phyloP scores from a whole-genome alignment of 352 stramenopile species.

The Globisporangium apiculatum region DNA sequence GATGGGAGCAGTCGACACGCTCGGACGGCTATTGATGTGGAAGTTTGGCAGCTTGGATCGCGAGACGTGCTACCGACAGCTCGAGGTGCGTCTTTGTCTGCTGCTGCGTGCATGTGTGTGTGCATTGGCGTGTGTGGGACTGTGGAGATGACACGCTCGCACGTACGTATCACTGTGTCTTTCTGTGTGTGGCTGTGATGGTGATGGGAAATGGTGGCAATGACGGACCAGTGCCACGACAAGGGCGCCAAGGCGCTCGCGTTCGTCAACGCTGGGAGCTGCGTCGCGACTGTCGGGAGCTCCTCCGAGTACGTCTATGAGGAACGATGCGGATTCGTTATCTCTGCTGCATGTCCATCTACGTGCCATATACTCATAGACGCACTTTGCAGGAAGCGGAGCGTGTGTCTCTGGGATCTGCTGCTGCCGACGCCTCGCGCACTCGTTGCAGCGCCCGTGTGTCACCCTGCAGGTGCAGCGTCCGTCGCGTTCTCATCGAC shows the following conservation, averaged over 20 bases:
- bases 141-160: not conserved
- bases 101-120: too few relatives aligned
- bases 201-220: not conserved
- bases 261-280: constrained; percentile 79
- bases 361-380: not conserved
- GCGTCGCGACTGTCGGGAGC: constrained; percentile 60
- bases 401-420: constrained; percentile 81
- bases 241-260: constrained; percentile 70
- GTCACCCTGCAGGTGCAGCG: constrained; percentile 68
- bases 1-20: constrained; percentile 72
- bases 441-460: constrained; percentile 56
- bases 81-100: constrained; percentile 28
- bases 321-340: not conserved
- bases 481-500: constrained; percentile 70
- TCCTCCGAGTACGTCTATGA: constrained; percentile 58
- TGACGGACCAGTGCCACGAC: constrained; percentile 55
- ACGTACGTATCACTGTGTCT: not conserved
- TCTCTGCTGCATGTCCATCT: constrained; percentile 1
- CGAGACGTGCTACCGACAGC: constrained; percentile 53
- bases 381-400: constrained; percentile 49
- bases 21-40: constrained; percentile 70
- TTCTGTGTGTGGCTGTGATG: not conserved
- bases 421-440: constrained; percentile 68
- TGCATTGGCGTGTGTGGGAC: not conserved
- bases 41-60: constrained; percentile 75